Percentiles rank a stretch among this genome's conserved stretches.
Evolutionary conservation across 805 yeast species (phyloP).

Genomic region (Starmerella tilneyi): DNA sequence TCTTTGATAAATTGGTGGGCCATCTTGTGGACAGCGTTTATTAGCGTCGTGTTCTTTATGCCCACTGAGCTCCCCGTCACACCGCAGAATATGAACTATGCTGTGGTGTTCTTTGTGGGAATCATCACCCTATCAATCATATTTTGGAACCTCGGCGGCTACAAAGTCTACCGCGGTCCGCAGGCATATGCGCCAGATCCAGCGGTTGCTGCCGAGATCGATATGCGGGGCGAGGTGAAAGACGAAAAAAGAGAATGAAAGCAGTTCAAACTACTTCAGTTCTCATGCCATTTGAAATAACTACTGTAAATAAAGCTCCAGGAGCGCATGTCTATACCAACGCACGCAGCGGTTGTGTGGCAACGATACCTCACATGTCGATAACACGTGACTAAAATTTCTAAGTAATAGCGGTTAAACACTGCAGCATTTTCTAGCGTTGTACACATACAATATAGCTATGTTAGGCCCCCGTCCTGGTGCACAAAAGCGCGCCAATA

Average conservation of each 20-base stretch:
- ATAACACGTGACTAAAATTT: too few species aligned
- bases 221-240: conserved; percentile 21
- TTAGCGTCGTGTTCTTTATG: conserved; percentile 26
- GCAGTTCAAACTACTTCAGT: background rate
- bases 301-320: background rate
- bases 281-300: background rate
- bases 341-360: conserved; percentile 1
- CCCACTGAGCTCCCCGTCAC: conserved; percentile 27
- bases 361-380: too few species aligned
- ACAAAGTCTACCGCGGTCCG: conserved; percentile 23
- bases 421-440: background rate
- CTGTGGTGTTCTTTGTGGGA: conserved; percentile 27
- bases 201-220: conserved; percentile 19
- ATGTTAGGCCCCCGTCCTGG: conserved; percentile 81
- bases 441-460: background rate
- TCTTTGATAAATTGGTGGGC: conserved; percentile 21
- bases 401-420: too few species aligned
- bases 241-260: conserved; percentile 20
- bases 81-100: conserved; percentile 27
- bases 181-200: conserved; percentile 26
- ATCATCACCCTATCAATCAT: conserved; percentile 19
- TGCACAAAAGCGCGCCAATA: conserved; percentile 54
- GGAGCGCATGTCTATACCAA: background rate
- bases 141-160: conserved; percentile 26
- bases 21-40: conserved; percentile 24